These are phyloP conservation scores for Endotrypanum monterogeii DNA, from an alignment of 208 protist species.

Conservation along the genomic window DNA sequence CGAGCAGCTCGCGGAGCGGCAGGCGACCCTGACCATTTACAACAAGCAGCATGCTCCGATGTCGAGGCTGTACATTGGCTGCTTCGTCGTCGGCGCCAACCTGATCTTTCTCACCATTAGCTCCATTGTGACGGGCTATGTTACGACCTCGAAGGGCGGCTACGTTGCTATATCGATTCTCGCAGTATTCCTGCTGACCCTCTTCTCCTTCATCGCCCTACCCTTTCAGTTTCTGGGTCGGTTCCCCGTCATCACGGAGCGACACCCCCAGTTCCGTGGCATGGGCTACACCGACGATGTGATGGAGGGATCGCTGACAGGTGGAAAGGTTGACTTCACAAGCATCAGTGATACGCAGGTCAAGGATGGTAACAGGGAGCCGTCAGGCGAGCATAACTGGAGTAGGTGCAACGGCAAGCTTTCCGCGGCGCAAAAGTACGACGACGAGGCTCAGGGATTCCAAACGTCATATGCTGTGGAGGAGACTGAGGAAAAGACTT, in stretches of 20 bases:
- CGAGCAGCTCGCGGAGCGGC: constrained; percentile 47
- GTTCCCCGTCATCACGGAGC: constrained; percentile 49
- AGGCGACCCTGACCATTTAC: constrained; percentile 45
- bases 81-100: constrained; percentile 37
- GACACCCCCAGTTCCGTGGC: constrained; percentile 37
- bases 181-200: constrained; percentile 41
- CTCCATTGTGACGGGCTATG: constrained; percentile 58
- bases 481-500: constrained; percentile 2
- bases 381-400: not conserved
- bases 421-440: not conserved
- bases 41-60: constrained; percentile 45
- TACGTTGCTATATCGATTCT: constrained; percentile 56
- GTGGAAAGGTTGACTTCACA: not conserved
- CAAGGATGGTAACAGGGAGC: not conserved
- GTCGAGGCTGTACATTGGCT: constrained; percentile 60
- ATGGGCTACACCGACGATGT: constrained; percentile 41
- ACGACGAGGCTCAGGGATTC: not conserved
- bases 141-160: constrained; percentile 27
- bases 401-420: not conserved
- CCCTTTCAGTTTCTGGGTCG: constrained; percentile 71
- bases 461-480: not conserved
- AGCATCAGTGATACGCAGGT: not conserved
- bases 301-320: not conserved
- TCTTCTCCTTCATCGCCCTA: constrained; percentile 58
- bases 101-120: constrained; percentile 59